Conservation (phyloP, 1,139 yeast species). For the Tardiomyces blankii region DNA sequence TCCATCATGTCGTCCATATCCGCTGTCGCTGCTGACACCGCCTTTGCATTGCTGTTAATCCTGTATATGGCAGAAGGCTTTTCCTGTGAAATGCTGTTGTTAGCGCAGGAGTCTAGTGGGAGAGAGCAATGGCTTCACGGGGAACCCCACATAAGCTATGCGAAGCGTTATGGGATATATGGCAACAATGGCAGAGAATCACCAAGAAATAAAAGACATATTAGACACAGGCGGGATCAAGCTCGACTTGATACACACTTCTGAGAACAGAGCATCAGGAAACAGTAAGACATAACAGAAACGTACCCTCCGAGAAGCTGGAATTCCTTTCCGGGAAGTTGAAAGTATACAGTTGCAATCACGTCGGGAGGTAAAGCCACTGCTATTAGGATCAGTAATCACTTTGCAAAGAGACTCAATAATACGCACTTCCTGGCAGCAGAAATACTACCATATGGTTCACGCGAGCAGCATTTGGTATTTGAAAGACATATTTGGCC, state of each 20-base stretch:
- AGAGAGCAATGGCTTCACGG: too few species aligned
- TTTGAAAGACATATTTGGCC: slow-evolving; percentile 48
- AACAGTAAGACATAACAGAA: neutral
- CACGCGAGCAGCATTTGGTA: slow-evolving; percentile 50
- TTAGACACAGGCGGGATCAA: too few species aligned
- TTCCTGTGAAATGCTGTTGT: slow-evolving; percentile 40
- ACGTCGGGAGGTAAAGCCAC: slow-evolving; percentile 51
- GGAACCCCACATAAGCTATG: too few species aligned
- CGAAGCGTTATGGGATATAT: too few species aligned
- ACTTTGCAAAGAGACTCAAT: too few species aligned
- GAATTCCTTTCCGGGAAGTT: slow-evolving; percentile 68
- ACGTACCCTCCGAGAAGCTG: slow-evolving; percentile 54
- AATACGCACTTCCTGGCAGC: slow-evolving; percentile 41
- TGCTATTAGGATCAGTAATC: neutral
- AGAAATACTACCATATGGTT: slow-evolving; percentile 69
- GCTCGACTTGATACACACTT: too few species aligned
- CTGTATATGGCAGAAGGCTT: slow-evolving; percentile 92
- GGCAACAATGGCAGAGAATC: too few species aligned
- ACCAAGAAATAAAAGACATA: too few species aligned
- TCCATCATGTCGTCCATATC: slow-evolving; percentile 26
- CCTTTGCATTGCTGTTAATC: slow-evolving; percentile 39
- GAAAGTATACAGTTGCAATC: slow-evolving; percentile 83
- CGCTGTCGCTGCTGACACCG: slow-evolving; percentile 16
- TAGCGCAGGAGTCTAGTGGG: neutral
- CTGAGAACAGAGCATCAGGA: too few species aligned